phyloP scores from a whole-genome alignment of 2,329 filamentous ascomycete genomes.

The Diaporthe aspalathi region DNA sequence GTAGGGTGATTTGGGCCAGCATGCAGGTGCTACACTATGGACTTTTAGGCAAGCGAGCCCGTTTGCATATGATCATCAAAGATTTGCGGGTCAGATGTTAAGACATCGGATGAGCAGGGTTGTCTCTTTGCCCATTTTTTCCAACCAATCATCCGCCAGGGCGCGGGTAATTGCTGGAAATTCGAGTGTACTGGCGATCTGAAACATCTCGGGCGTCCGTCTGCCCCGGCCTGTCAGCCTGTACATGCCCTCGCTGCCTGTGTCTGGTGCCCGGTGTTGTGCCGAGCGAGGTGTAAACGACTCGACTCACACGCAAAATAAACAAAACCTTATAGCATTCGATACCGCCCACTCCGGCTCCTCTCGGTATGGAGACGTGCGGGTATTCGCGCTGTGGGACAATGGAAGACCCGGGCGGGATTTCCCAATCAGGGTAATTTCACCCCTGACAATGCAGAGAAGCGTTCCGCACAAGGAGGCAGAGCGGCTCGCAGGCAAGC shows the following conservation, averaged over 20 bases:
- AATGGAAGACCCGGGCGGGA: constrained; percentile 4
- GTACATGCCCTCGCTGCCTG: constrained; percentile 7
- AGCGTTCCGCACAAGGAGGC: constrained; percentile 2
- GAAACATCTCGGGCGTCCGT: constrained; percentile 4
- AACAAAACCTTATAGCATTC: not conserved
- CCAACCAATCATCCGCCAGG: constrained; percentile 17
- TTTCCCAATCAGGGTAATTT: constrained; percentile 3
- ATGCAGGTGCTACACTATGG: constrained; percentile 34
- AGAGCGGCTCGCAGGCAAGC: constrained; percentile 2
- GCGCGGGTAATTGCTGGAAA: constrained; percentile 26
- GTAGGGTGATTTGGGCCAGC: constrained; percentile 17
- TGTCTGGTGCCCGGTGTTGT: not conserved
- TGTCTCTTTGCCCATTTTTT: constrained; percentile 26
- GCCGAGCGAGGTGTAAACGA: not conserved
- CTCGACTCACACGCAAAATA: not conserved
- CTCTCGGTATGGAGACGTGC: constrained; percentile 12
- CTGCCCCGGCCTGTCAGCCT: no score
- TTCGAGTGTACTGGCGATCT: constrained; percentile 28
- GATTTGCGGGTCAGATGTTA: constrained; percentile 42
- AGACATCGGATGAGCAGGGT: constrained; percentile 15
- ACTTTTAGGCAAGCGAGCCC: constrained; percentile 26
- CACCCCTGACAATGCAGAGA: constrained; percentile 10
- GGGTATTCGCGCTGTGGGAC: constrained; percentile 9
- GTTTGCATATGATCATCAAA: constrained; percentile 34
- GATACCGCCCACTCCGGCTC: not conserved